Conservation (phyloP, 345 rosid species). For the Ricinus communis region DNA sequence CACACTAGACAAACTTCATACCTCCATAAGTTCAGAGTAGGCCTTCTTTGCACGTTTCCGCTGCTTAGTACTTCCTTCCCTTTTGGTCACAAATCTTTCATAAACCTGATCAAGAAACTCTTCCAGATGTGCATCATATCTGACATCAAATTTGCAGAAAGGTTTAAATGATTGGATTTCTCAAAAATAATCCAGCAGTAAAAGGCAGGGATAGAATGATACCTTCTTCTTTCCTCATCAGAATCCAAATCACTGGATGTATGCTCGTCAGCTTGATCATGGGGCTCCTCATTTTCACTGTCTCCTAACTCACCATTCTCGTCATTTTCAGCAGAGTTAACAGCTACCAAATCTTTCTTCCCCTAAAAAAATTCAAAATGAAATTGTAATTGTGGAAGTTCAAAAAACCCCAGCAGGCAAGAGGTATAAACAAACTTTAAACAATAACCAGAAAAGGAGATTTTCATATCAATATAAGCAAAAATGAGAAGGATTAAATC, state of each 20-base stretch:
- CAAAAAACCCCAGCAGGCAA: not conserved
- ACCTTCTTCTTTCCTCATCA: conserved; percentile 82
- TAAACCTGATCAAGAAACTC: conserved; percentile 73
- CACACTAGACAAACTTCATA: conserved; percentile 15
- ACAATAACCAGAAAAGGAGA: not conserved
- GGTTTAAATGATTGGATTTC: conserved; percentile 6
- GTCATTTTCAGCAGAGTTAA: conserved; percentile 58
- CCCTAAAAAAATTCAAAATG: conserved; percentile 45
- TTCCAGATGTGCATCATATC: conserved; percentile 79
- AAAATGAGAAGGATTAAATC: not conserved
- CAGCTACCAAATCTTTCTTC: conserved; percentile 76
- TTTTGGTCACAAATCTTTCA: conserved; percentile 61
- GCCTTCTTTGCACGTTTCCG: conserved; percentile 78
- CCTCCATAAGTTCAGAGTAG: conserved; percentile 69
- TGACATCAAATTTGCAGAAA: conserved; percentile 29
- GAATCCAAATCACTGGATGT: conserved; percentile 69
- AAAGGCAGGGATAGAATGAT: conserved; percentile 2
- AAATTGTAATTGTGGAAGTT: not conserved
- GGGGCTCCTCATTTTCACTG: conserved; percentile 54
- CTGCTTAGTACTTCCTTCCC: conserved; percentile 74
- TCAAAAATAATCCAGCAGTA: not conserved
- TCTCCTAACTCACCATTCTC: conserved; percentile 38
- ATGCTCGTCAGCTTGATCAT: conserved; percentile 37
- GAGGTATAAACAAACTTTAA: not conserved
- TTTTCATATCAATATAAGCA: not conserved